A percentile compares a stretch with the other conserved stretches of the same genome.
These are phyloP conservation scores for Ascocoryne sarcoides DNA, from an alignment of 2,329 filamentous ascomycete genomes.

Conservation along the genomic window DNA sequence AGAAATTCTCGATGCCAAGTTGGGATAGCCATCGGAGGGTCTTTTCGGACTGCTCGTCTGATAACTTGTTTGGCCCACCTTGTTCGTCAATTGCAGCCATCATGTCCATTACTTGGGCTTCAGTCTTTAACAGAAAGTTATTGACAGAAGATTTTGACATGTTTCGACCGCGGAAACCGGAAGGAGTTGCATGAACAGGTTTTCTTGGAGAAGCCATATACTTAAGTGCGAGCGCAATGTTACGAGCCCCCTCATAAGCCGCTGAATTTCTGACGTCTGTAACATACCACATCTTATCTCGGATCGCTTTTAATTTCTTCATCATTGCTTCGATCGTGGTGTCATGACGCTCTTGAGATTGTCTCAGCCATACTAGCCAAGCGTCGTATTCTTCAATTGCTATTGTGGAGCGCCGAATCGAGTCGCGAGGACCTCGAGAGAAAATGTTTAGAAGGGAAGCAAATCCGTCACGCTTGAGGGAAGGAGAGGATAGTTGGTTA, in stretches of 20 bases:
- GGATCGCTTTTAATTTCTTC: slow-evolving; percentile 61
- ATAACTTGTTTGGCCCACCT: slow-evolving; percentile 87
- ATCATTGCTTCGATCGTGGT: slow-evolving; percentile 67
- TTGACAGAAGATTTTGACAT: slow-evolving; percentile 25
- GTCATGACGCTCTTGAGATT: slow-evolving; percentile 72
- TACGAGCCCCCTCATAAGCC: slow-evolving; percentile 77
- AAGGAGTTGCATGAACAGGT: slow-evolving; percentile 16
- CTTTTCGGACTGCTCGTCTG: slow-evolving; percentile 87
- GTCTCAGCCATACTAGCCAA: slow-evolving; percentile 76
- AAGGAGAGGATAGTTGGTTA: slow-evolving; percentile 50
- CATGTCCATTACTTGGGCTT: slow-evolving; percentile 79
- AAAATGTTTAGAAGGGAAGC: slow-evolving; percentile 66
- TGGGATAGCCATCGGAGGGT: slow-evolving; percentile 76
- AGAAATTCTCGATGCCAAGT: slow-evolving; percentile 83
- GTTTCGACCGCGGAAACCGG: slow-evolving; percentile 31
- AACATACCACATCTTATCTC: slow-evolving; percentile 98
- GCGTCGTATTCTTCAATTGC: slow-evolving; percentile 72
- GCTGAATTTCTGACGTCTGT: slow-evolving; percentile 87
- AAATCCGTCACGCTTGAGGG: slow-evolving; percentile 58
- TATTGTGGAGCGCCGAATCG: slow-evolving; percentile 58
- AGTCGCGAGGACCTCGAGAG: slow-evolving; percentile 60
- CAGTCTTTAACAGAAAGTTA: slow-evolving; percentile 67
- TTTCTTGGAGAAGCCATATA: slow-evolving; percentile 69
- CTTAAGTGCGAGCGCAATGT: slow-evolving; percentile 79
- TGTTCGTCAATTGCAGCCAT: slow-evolving; percentile 75